Base-by-base conservation (phyloP, 345 rosid genomes). In the Salix exigua region DNA sequence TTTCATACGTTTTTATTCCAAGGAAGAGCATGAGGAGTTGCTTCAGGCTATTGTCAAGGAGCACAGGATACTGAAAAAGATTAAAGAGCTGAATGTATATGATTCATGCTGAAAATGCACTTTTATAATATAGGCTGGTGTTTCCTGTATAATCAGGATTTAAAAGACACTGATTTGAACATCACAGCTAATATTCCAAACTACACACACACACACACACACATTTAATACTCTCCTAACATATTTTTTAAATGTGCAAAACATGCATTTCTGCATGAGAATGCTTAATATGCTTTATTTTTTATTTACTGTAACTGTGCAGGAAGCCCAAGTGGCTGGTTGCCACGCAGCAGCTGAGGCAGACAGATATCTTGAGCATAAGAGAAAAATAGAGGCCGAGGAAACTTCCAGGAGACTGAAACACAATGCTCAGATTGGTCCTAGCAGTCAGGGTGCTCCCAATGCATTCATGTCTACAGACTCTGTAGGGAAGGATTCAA, bases 261-360 rank as follows among this genome's bases (percentile, higher is more conserved):
- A 18, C 33, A 9, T 53, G 73, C 9, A 26, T 51, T 16, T 31
- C 28, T 48, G 40, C 2, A 23, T 37, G 16, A 11, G 28, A 33
- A 31, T 28, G 55, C 2, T 70, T 6, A 28, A 37, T 21, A 48
- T 28, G 60, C 69, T 67, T 72, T 40, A 55, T 37, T 63, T 13
- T 70, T 25, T 7, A 16, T 46, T 70, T 70, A 23, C 53, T 79
- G 31, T 60, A 60, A 66, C 42, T 70, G 58, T 81, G 71, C 89
- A 96, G 99, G 98, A 94, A 73, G 98, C 99, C 44, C 94, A 86
- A 76, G 81, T 88, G 62, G 97, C 98, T 76, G 98, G 98, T 76
- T 96, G 98, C 74, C 90, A 92, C 17, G 85, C 97, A 30, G 78
- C 95, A 38, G 89, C 89, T 38, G 98, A 94, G 86, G 97, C 97